A percentile compares a stretch with the other conserved stretches of the same genome.
Evolutionary conservation across 2,329 filamentous ascomycete species (phyloP).

Genomic region (Chrysosporium queenslandicum): DNA sequence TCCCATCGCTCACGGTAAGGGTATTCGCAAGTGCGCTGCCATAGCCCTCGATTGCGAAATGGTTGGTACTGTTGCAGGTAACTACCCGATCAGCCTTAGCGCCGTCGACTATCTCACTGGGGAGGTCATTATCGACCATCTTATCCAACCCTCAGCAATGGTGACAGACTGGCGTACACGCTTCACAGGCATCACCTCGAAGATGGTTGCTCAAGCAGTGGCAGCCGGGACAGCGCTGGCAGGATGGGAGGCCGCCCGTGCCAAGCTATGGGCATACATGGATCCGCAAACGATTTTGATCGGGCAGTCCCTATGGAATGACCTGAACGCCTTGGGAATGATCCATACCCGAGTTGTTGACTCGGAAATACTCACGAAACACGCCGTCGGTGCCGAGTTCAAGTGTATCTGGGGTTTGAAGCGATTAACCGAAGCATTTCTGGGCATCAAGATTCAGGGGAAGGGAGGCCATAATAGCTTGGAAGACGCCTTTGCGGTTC

Average conservation of each 20-base stretch:
- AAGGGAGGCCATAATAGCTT: slow-evolving; percentile 39
- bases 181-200: slow-evolving; percentile 33
- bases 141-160: slow-evolving; percentile 31
- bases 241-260: slow-evolving; percentile 39
- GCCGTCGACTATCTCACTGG: slow-evolving; percentile 41
- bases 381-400: slow-evolving; percentile 24
- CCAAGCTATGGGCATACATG: slow-evolving; percentile 34
- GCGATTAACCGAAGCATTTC: slow-evolving; percentile 27
- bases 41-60: slow-evolving; percentile 44
- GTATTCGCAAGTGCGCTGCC: slow-evolving; percentile 18
- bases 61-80: slow-evolving; percentile 22
- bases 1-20: background rate
- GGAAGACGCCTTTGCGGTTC: slow-evolving; percentile 41
- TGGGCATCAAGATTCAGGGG: slow-evolving; percentile 31
- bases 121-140: slow-evolving; percentile 37
- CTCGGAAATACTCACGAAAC: slow-evolving; percentile 33
- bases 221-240: slow-evolving; percentile 25
- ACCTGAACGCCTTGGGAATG: slow-evolving; percentile 39
- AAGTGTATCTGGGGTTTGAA: slow-evolving; percentile 30
- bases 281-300: slow-evolving; percentile 40
- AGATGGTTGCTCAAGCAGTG: slow-evolving; percentile 27
- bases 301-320: slow-evolving; percentile 40
- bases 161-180: slow-evolving; percentile 32
- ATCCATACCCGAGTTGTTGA: slow-evolving; percentile 39
- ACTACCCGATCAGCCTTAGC: slow-evolving; percentile 30